Evolutionary conservation across 208 protist species (phyloP).

Genomic region (Entamoeba dispar): DNA sequence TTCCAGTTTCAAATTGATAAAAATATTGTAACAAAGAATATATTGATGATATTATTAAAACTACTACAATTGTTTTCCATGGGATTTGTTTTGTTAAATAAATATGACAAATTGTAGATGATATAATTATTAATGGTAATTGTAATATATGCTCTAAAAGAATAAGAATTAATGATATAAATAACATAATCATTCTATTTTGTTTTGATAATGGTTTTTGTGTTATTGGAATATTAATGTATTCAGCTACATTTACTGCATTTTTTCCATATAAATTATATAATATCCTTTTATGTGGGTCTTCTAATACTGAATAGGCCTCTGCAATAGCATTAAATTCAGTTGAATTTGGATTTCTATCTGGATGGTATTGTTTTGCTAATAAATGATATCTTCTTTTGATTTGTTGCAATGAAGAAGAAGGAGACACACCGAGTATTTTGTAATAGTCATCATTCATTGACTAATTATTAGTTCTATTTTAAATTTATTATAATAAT

Average conservation of each 20-base stretch:
- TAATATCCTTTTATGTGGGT: background rate
- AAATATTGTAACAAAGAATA: background rate
- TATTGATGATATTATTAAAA: background rate
- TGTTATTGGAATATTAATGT: background rate
- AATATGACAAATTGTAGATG: background rate
- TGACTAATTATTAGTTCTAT: too few species aligned
- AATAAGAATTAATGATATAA: background rate
- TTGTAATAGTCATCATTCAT: background rate
- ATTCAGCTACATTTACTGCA: background rate
- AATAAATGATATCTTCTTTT: conserved; percentile 41
- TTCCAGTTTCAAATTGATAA: background rate
- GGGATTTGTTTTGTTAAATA: background rate
- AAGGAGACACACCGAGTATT: background rate
- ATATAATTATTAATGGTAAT: background rate
- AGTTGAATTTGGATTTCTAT: background rate
- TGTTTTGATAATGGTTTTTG: background rate
- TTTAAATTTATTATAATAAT: too few species aligned
- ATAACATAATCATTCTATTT: background rate
- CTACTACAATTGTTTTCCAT: background rate
- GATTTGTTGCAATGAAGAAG: conserved; percentile 35
- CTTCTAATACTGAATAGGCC: background rate
- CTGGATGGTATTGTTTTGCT: background rate
- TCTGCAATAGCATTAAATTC: background rate
- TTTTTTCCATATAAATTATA: background rate
- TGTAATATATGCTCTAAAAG: background rate